These are phyloP conservation scores for Lasiosphaeria hispida DNA, from an alignment of 495 filamentous ascomycete genomes.

Conservation along the genomic window DNA sequence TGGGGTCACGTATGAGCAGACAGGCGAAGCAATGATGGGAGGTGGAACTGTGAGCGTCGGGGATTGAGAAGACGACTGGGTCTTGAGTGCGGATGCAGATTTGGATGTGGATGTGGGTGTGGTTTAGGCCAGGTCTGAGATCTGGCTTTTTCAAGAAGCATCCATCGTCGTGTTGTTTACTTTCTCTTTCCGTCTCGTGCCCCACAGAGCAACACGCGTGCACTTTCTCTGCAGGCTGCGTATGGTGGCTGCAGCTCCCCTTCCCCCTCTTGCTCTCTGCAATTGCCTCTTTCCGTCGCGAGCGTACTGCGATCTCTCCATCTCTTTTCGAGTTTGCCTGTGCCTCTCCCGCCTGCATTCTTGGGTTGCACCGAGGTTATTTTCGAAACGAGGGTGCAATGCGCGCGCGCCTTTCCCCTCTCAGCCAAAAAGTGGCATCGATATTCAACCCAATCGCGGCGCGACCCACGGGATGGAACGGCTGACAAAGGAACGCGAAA, in stretches of 20 bases:
- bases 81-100: no score
- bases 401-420: not conserved
- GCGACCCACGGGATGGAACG: not conserved
- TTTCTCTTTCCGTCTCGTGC: not conserved
- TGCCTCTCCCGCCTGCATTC: conserved; percentile 8
- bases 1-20: conserved; percentile 13
- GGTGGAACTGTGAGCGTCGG: not conserved
- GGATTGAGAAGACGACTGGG: no score
- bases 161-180: not conserved
- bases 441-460: conserved; percentile 11
- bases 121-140: no score
- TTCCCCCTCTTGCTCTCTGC: not conserved
- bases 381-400: conserved; percentile 3
- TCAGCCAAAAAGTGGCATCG: not conserved
- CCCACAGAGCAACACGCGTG: no score
- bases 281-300: not conserved
- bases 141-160: not conserved
- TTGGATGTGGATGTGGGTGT: no score
- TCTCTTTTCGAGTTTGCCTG: not conserved
- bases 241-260: no score
- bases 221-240: no score
- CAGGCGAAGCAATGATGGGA: conserved; percentile 11
- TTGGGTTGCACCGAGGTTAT: conserved; percentile 9
- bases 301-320: not conserved
- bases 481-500: conserved; percentile 35